phyloP scores from a whole-genome alignment of 768 basidiomycete species.

The Postia placenta region DNA sequence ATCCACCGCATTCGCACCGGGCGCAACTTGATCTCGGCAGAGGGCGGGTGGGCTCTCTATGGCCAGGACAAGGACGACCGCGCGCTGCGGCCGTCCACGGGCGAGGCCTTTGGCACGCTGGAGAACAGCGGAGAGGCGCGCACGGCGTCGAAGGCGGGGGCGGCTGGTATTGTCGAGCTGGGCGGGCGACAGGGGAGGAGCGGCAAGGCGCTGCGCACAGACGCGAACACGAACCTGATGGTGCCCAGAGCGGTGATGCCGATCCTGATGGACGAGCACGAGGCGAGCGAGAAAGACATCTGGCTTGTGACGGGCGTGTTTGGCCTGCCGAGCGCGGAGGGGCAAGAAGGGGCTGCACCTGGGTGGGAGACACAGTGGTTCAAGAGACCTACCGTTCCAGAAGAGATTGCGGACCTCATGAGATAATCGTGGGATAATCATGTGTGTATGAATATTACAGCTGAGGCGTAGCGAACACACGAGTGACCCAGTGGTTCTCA shows the following conservation, averaged over 20 bases:
- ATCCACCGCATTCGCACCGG: constrained; percentile 55
- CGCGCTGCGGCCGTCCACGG: constrained; percentile 42
- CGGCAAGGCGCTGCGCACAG: constrained; percentile 50
- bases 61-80: constrained; percentile 59
- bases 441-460: neutral
- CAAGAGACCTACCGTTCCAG: constrained; percentile 37
- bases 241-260: constrained; percentile 63
- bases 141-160: constrained; percentile 54
- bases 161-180: constrained; percentile 54
- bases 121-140: constrained; percentile 43
- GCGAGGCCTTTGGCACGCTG: constrained; percentile 40
- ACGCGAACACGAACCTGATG: constrained; percentile 70
- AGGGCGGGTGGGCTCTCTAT: constrained; percentile 68
- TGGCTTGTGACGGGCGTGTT: constrained; percentile 69
- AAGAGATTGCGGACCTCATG: constrained; percentile 27
- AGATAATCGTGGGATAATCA: neutral
- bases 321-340: constrained; percentile 41
- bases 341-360: constrained; percentile 27
- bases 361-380: constrained; percentile 47
- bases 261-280: constrained; percentile 47
- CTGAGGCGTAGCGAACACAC: too few species aligned
- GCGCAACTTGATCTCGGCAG: constrained; percentile 49
- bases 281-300: constrained; percentile 30
- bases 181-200: constrained; percentile 23
- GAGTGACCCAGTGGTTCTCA: too few species aligned